Conservation (phyloP, 331 rosid species). For the Erythrophleum ivorense region DNA sequence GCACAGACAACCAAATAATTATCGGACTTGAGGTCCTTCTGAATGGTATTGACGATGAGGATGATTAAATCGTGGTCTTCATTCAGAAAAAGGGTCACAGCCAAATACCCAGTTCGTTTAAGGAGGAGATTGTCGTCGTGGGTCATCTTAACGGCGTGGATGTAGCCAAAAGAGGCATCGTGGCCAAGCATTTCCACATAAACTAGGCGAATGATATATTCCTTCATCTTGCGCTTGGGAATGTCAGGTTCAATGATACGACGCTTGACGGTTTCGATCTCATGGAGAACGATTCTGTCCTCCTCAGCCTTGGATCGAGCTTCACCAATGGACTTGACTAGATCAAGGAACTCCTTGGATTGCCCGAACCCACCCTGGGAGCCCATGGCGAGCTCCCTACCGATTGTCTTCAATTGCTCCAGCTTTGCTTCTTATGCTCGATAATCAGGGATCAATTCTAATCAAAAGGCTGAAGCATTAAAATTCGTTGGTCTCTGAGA, state of each 20-base stretch:
- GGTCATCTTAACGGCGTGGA: conserved; percentile 92
- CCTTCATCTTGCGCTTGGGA: conserved; percentile 89
- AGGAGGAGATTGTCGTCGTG: conserved; percentile 71
- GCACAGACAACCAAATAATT: conserved; percentile 80
- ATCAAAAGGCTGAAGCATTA: neutral
- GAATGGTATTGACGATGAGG: conserved; percentile 89
- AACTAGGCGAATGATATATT: conserved; percentile 79
- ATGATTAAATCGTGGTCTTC: conserved; percentile 86
- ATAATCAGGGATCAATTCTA: neutral
- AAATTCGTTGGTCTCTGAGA: conserved; percentile 7
- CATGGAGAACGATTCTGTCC: conserved; percentile 82
- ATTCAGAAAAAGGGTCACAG: conserved; percentile 77
- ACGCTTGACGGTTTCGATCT: conserved; percentile 86
- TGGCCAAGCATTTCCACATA: conserved; percentile 94
- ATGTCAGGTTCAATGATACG: conserved; percentile 79
- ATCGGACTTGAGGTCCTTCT: conserved; percentile 83
- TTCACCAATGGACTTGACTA: conserved; percentile 89
- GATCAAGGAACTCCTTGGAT: conserved; percentile 88
- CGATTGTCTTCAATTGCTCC: conserved; percentile 90
- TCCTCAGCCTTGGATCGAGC: conserved; percentile 93
- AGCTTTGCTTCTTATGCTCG: conserved; percentile 26
- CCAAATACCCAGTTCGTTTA: conserved; percentile 90
- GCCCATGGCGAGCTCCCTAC: conserved; percentile 84
- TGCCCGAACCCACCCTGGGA: conserved; percentile 84
- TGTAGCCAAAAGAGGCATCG: conserved; percentile 87